Evolutionary conservation across 2,329 filamentous ascomycete genomes (phyloP), one percentile per base, ranked within the genome.

Genomic region (Penicillium sp.): DNA sequence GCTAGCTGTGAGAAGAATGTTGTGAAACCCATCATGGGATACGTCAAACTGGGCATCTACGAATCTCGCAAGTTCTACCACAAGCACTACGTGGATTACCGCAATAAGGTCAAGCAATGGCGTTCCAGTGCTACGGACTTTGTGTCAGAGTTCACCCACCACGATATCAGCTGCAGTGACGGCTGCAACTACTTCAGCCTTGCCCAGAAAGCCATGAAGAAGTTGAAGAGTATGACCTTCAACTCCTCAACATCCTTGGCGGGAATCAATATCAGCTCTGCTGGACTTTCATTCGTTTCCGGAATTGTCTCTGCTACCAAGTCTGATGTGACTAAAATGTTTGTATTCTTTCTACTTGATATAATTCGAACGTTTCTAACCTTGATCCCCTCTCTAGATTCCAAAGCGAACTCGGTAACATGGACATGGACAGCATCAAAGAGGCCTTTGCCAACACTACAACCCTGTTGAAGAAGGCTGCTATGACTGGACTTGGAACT

Each of bases 11-110:
- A 46, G 23, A 26, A 21, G 9, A 33, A 46, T 8, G 42, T 46
- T 6, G 15, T 46, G 3, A n/a, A 26, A 18, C 42, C 42, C 2
- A 15, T 15, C 4, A 21, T 15, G 5, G 9, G 26, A 13, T 46
- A 26, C 6, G 21, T 10, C 7, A 23, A 21, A 20, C 3, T 24
- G 29, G 42, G 42, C 7, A 17, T 46, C 7, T n/a, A 23, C 12
- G 24, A 46, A 13, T 46, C 42, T 17, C 42, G 42, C 23, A 46
- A 46, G 42, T 2, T 46, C 18, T 29, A 30, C n/a, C 21, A 46
- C 20, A 46, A 36, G 32, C 13, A 40, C n/a, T 40, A 10, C 21
- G 15, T 8, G n/a, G 17, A 6, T 10, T 36, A 15, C n/a, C 12
- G 20, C 15, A 46, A 17, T n/a, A n/a, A n/a, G n/a, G 2, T 40